Evolutionary conservation across 176 grass and related monocot species (phyloP).

Genomic region (Paspalum notatum): DNA sequence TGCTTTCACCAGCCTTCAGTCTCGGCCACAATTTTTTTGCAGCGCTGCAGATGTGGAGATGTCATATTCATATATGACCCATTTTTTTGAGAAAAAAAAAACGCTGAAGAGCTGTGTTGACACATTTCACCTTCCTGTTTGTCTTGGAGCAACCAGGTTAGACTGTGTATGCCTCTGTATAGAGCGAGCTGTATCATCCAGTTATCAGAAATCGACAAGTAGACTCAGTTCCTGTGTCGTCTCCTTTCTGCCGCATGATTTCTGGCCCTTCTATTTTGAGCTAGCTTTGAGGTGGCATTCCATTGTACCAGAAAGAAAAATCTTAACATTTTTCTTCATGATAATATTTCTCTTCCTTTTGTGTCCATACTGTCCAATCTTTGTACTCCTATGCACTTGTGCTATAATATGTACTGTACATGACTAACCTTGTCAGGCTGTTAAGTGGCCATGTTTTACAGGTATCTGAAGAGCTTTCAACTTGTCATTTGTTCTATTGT

Average conservation of each 20-base stretch:
- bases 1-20: background rate
- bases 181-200: constrained; percentile 45
- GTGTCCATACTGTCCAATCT: background rate
- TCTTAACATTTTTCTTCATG: background rate
- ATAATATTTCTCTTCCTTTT: background rate
- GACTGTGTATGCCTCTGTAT: constrained; percentile 49
- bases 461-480: background rate
- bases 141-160: constrained; percentile 42
- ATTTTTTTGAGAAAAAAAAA: background rate
- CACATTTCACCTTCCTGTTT: constrained; percentile 40
- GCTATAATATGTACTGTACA: background rate
- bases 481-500: background rate
- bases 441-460: background rate
- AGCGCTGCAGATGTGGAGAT: constrained; percentile 43
- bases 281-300: constrained; percentile 1
- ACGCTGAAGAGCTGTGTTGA: constrained; percentile 15
- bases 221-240: constrained; percentile 6
- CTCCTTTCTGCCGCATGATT: background rate
- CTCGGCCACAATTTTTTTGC: constrained; percentile 36
- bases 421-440: background rate
- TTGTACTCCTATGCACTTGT: background rate
- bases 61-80: constrained; percentile 34
- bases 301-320: background rate
- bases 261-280: background rate
- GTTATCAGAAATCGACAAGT: constrained; percentile 37